Conservation (phyloP, 306 rosid species). For the Acacia acuminata region DNA sequence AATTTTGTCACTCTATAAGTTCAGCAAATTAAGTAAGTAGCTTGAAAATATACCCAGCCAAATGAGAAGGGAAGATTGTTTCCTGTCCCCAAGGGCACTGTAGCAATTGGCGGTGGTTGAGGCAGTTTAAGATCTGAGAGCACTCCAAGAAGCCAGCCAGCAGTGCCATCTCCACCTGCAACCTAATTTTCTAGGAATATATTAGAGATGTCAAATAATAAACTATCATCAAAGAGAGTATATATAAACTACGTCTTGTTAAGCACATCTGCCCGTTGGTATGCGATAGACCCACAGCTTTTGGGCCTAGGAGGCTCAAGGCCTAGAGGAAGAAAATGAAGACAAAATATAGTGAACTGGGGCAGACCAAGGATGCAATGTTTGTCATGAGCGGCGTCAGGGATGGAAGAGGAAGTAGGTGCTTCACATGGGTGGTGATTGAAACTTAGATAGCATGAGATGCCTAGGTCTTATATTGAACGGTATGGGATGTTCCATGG, state of each 20-base stretch:
- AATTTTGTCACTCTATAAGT: conserved; percentile 2
- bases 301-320: background rate
- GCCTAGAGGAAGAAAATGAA: background rate
- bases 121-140: conserved; percentile 75
- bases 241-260: background rate
- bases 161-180: conserved; percentile 96
- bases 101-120: conserved; percentile 69
- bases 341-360: too few species aligned
- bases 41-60: conserved; percentile 67
- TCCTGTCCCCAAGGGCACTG: conserved; percentile 79
- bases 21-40: conserved; percentile 3
- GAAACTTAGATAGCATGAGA: background rate
- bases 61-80: conserved; percentile 75
- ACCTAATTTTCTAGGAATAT: conserved; percentile 47
- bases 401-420: background rate
- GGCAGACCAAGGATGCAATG: background rate
- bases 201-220: conserved; percentile 18
- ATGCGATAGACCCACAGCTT: background rate
- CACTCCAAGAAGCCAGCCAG: conserved; percentile 83
- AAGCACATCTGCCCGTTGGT: background rate
- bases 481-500: background rate
- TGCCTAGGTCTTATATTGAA: background rate
- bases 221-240: conserved; percentile 6
- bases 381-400: background rate
- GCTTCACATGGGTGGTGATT: too few species aligned